Evolutionary conservation across 371 early-diverging fungal genomes (phyloP).

Genomic region (Syncephalastrum contaminatum): DNA sequence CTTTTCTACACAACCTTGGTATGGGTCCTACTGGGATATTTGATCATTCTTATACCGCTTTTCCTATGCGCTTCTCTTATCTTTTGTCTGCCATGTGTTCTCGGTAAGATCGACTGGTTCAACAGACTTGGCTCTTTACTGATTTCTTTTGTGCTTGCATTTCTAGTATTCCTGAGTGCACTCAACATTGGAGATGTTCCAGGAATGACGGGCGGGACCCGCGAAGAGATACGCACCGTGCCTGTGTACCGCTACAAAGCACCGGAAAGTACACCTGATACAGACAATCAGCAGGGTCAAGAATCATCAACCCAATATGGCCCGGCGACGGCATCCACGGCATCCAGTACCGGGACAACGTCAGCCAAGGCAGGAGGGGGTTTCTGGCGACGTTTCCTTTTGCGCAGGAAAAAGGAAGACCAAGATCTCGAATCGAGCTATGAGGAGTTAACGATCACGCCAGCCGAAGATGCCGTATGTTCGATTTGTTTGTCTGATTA

Average conservation of each 20-base stretch:
- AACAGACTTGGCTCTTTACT: not conserved
- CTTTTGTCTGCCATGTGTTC: slow-evolving; percentile 62
- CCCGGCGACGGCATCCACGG: not conserved
- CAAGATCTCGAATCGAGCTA: slow-evolving; percentile 13
- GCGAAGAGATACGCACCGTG: slow-evolving; percentile 54
- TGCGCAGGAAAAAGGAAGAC: slow-evolving; percentile 7
- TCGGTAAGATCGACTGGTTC: slow-evolving; percentile 21
- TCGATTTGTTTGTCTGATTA: slow-evolving; percentile 65
- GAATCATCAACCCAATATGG: too few relatives aligned
- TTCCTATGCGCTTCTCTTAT: slow-evolving; percentile 59
- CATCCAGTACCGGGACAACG: too few relatives aligned
- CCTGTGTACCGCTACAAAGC: slow-evolving; percentile 37
- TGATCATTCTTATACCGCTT: slow-evolving; percentile 61
- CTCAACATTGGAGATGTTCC: slow-evolving; percentile 50
- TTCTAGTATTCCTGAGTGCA: slow-evolving; percentile 46
- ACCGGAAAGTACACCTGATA: not conserved
- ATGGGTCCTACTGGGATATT: slow-evolving; percentile 66
- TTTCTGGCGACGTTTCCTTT: slow-evolving; percentile 2
- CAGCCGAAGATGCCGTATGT: slow-evolving; percentile 51
- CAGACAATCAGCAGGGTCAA: not conserved
- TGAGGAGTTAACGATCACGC: slow-evolving; percentile 20
- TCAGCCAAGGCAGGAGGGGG: not conserved
- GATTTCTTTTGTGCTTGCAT: slow-evolving; percentile 3
- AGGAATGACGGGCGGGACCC: slow-evolving; percentile 56
- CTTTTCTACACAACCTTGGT: slow-evolving; percentile 59